Conservation (phyloP, 441 rosid species). For the Pelargonium australe region DNA sequence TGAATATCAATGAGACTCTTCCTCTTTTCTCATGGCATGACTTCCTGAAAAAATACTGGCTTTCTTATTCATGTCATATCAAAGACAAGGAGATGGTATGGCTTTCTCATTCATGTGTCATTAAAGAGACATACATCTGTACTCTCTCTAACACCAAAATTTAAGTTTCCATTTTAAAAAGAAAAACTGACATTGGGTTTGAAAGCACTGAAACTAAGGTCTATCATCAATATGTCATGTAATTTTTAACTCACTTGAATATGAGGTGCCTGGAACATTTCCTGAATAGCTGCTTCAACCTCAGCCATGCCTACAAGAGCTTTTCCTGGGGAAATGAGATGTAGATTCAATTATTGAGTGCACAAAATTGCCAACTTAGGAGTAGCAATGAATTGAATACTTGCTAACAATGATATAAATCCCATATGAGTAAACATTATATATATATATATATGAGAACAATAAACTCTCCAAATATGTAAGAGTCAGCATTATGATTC, state of each 20-base stretch:
- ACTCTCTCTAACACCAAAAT: too few relatives aligned
- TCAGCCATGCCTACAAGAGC: conserved; percentile 65
- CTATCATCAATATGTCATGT: background rate
- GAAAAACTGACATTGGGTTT: too few relatives aligned
- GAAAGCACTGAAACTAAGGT: background rate
- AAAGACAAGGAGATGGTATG: background rate
- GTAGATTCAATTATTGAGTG: conserved; percentile 12
- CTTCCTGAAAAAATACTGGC: background rate
- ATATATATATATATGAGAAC: background rate
- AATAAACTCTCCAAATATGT: background rate
- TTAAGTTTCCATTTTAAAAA: too few relatives aligned
- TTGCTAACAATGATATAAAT: background rate
- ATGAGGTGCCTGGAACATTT: conserved; percentile 98
- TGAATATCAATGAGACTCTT: background rate
- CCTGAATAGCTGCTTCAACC: conserved; percentile 89
- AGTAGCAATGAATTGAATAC: background rate
- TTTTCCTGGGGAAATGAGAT: conserved; percentile 38
- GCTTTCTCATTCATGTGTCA: background rate
- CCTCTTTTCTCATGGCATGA: background rate
- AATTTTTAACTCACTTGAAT: conserved; percentile 60
- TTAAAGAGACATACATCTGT: too few relatives aligned
- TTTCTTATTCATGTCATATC: too few relatives aligned
- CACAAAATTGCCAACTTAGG: background rate
- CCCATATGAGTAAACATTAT: background rate
- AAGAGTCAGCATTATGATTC: background rate